phyloP scores from a whole-genome alignment of 1,284 basidiomycete genomes.

The Lentinula novae-zelandiae region DNA sequence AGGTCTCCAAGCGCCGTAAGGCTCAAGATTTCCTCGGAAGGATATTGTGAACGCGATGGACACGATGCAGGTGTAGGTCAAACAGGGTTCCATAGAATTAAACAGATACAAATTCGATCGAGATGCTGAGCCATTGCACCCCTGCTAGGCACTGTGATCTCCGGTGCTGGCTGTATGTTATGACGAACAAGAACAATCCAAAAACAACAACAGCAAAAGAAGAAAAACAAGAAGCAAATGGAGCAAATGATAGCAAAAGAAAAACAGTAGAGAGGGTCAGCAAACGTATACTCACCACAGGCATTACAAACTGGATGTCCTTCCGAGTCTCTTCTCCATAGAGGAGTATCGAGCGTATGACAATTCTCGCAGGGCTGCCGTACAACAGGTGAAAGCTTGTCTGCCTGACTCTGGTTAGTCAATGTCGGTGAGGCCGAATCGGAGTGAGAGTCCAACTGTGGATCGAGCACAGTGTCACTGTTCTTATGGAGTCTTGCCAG shows the following conservation, averaged over 20 bases:
- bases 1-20: conserved; percentile 19
- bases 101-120: background rate
- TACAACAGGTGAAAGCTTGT: conserved; percentile 20
- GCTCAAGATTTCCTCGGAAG: background rate
- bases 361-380: conserved; percentile 62
- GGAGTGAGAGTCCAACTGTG: background rate
- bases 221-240: too few relatives aligned
- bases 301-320: conserved; percentile 84
- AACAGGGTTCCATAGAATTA: background rate
- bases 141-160: too few relatives aligned
- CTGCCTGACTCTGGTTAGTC: conserved; percentile 12
- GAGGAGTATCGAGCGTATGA: conserved; percentile 69
- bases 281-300: conserved; percentile 63
- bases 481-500: background rate
- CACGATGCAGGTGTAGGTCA: background rate
- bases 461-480: conserved; percentile 6
- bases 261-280: background rate
- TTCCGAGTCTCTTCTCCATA: conserved; percentile 78
- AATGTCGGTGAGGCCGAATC: conserved; percentile 11
- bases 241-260: background rate
- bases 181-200: too few relatives aligned
- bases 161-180: too few relatives aligned
- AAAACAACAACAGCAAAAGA: too few relatives aligned
- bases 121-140: too few relatives aligned
- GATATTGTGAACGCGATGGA: background rate